These are phyloP conservation scores for Coemansia sp. DNA, from an alignment of 192 early-diverging fungal genomes.

Conservation along the genomic window DNA sequence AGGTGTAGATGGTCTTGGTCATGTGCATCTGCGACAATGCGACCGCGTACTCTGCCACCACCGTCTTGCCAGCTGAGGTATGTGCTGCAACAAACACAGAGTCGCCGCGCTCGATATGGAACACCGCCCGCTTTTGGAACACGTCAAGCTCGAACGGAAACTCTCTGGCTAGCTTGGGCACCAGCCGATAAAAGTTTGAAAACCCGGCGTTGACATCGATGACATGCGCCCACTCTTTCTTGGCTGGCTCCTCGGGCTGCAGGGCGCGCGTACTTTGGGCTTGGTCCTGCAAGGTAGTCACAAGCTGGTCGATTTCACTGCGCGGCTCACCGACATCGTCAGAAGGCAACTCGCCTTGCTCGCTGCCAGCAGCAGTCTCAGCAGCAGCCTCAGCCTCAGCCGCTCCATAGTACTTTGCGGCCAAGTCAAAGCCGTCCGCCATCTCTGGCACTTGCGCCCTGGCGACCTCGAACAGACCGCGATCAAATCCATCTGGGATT, in stretches of 20 bases:
- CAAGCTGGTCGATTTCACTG: slow-evolving; percentile 19
- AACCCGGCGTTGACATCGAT: slow-evolving; percentile 87
- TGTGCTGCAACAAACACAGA: slow-evolving; percentile 98
- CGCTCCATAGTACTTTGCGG: slow-evolving; percentile 23
- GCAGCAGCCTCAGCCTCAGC: background rate
- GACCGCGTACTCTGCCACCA: slow-evolving; percentile 98
- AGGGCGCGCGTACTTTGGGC: background rate
- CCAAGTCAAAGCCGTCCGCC: slow-evolving; percentile 17
- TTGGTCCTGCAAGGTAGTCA: background rate
- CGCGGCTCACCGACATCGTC: background rate
- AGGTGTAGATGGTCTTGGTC: slow-evolving; percentile 96
- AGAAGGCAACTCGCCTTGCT: background rate
- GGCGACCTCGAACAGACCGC: slow-evolving; percentile 31
- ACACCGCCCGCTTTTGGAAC: slow-evolving; percentile 97
- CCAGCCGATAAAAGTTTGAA: slow-evolving; percentile 86
- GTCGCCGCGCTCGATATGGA: slow-evolving; percentile 93
- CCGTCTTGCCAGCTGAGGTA: slow-evolving; percentile 98
- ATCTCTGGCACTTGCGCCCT: slow-evolving; percentile 3
- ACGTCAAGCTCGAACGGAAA: slow-evolving; percentile 96
- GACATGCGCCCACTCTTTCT: slow-evolving; percentile 89
- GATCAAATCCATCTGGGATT: slow-evolving; percentile 48
- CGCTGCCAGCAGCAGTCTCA: background rate
- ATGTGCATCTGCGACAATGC: slow-evolving; percentile 92
- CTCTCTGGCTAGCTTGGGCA: slow-evolving; percentile 86
- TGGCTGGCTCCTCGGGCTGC: slow-evolving; percentile 4